Evolutionary conservation across 805 yeast species (phyloP).

Genomic region (Sugiyamaella lignohabitans): DNA sequence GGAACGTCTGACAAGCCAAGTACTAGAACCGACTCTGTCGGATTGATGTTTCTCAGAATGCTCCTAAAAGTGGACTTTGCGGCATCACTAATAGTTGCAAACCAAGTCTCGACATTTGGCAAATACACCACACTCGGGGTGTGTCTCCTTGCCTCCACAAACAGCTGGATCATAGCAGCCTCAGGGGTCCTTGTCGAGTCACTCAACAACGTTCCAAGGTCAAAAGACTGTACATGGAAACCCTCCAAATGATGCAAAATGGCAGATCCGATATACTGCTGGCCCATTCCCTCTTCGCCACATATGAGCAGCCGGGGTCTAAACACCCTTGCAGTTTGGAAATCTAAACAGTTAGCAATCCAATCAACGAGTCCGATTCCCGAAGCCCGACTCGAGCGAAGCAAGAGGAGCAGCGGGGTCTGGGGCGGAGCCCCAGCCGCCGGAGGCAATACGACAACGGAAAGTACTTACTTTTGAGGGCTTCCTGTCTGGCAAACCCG

Average conservation of each 20-base stretch:
- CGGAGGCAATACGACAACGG: not conserved
- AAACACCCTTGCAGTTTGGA: conserved; percentile 58
- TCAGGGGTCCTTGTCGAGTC: conserved; percentile 81
- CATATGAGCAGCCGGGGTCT: conserved; percentile 73
- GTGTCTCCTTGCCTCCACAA: conserved; percentile 82
- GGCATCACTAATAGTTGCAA: conserved; percentile 55
- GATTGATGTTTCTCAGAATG: conserved; percentile 57
- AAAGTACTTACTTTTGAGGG: conserved; percentile 33
- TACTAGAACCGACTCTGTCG: conserved; percentile 67
- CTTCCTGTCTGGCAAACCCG: conserved; percentile 64
- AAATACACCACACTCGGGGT: conserved; percentile 80
- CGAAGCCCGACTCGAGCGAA: not conserved
- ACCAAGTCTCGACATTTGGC: conserved; percentile 79
- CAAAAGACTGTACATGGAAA: conserved; percentile 79
- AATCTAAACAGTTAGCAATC: conserved; percentile 16
- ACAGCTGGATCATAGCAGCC: conserved; percentile 71
- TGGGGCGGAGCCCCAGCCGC: not conserved
- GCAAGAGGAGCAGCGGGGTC: not conserved
- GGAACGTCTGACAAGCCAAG: conserved; percentile 62
- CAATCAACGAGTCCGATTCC: too few species aligned
- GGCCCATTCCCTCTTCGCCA: conserved; percentile 80
- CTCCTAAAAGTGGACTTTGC: conserved; percentile 69
- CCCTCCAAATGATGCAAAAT: conserved; percentile 79
- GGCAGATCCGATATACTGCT: conserved; percentile 77
- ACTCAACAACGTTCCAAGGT: conserved; percentile 66